Conservation (phyloP, 2,329 filamentous ascomycete species). For the Cladosporium colombiae region DNA sequence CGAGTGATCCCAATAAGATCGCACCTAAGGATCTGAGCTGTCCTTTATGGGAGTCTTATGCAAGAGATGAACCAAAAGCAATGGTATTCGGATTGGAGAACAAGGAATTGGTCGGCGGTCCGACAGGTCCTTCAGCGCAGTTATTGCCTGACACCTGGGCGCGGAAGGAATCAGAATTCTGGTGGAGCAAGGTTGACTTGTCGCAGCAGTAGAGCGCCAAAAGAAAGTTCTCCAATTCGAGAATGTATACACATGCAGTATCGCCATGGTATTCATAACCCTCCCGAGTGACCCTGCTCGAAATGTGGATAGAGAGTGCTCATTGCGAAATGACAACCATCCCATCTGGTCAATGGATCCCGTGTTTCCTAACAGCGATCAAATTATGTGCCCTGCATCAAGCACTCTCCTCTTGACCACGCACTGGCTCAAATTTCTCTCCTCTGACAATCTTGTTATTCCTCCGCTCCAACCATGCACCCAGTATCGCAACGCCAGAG, state of each 20-base stretch:
- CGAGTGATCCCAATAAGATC: constrained; percentile 36
- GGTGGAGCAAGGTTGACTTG: constrained; percentile 57
- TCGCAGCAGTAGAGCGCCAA: constrained; percentile 26
- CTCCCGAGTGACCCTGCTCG: not conserved
- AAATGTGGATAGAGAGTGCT: not conserved
- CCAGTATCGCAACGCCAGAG: constrained; percentile 23
- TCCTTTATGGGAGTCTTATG: constrained; percentile 32
- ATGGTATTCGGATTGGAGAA: constrained; percentile 63
- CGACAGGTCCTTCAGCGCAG: constrained; percentile 47
- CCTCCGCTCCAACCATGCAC: constrained; percentile 13
- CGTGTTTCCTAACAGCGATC: not conserved
- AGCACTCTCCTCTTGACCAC: not conserved
- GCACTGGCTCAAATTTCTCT: constrained; percentile 7
- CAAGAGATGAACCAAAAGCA: constrained; percentile 25
- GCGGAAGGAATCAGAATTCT: constrained; percentile 57
- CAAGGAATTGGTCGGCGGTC: constrained; percentile 51
- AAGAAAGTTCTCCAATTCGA: not conserved
- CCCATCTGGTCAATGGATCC: not conserved
- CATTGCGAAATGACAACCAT: not conserved
- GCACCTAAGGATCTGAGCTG: constrained; percentile 26
- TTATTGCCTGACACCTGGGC: constrained; percentile 49
- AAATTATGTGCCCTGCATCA: not conserved
- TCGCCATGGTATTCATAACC: not conserved
- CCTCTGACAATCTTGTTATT: not conserved
- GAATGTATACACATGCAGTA: not conserved